Evolutionary conservation across 495 filamentous ascomycete genomes (phyloP), one percentile per base, ranked within the genome.

Genomic region (Penicillium canescens): DNA sequence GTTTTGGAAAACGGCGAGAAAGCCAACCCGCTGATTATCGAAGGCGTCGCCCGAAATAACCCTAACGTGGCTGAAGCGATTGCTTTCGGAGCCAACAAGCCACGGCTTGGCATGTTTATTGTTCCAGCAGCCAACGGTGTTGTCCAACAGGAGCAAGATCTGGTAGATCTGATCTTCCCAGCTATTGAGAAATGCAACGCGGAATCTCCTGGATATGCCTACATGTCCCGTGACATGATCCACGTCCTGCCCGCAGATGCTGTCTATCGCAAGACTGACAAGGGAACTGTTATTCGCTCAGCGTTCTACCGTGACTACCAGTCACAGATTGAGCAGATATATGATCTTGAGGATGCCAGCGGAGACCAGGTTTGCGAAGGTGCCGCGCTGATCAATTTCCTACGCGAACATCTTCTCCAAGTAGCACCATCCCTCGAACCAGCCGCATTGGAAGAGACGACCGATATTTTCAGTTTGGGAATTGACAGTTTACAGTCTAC

Each of bases 1-100:
- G 82, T 78, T 12, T 62, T 87, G 16, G 63, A 78, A 18, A 86
- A 83, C 11, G 83, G 84, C 4, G 83, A 85, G 67, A 86, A 87
- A 57, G 84, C 84, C 45, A 83, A 84, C 54, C 84, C 84, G 4
- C 72, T 79, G 12, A 74, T 76, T 0, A 62, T 86, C 18, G 84
- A 88, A 62, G 74, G 66, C 4, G 58, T 59, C 4, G 62, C 57
- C 4, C 61, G 68, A 11, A 61, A 71, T 12, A 55, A 66, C 16
- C 40, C 58, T 4, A 55, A 55, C 21, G 49, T 71, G 16, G 52
- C 50, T 1, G 70, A 73, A 52, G 65, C 61, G 2, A 60, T 73
- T 42, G 68, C 61, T 8, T 70, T 73, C 34, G 69, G 69, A 4
- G 50, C 60, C 3, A 61, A 60, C 38, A 65, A 58, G 42, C 43